A percentile compares a stretch with the other conserved stretches of the same genome.
phyloP scores from a whole-genome alignment of 2,329 filamentous ascomycete genomes.

The Hortaea werneckii region DNA sequence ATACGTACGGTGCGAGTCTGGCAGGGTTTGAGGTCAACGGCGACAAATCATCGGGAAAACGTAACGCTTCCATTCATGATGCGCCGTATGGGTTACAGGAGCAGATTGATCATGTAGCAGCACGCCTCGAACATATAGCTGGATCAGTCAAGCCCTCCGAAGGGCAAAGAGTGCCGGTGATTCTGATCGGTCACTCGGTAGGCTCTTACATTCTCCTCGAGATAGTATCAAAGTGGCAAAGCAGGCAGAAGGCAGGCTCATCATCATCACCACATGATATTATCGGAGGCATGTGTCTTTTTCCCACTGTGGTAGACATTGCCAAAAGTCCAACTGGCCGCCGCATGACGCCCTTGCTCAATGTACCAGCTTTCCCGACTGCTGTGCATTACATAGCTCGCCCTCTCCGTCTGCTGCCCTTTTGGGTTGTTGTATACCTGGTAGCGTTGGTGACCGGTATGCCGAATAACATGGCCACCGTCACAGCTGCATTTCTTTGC shows the following conservation, averaged over 20 bases:
- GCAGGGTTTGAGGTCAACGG: constrained; percentile 32
- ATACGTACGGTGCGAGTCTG: constrained; percentile 31
- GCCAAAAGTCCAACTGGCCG: constrained; percentile 33
- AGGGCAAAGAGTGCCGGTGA: constrained; percentile 20
- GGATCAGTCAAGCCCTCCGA: background rate
- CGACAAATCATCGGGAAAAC: background rate
- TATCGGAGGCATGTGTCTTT: constrained; percentile 30
- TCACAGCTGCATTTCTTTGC: constrained; percentile 42
- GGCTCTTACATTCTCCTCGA: constrained; percentile 39
- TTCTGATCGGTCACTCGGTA: constrained; percentile 39
- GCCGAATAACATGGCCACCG: constrained; percentile 33
- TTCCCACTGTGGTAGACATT: constrained; percentile 40
- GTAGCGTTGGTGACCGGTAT: constrained; percentile 35
- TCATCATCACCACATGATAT: constrained; percentile 10
- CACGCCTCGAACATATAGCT: background rate
- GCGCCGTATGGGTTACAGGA: constrained; percentile 28
- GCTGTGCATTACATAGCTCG: constrained; percentile 27
- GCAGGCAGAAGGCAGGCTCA: background rate
- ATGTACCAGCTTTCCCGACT: constrained; percentile 27
- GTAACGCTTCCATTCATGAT: background rate
- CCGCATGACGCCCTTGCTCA: constrained; percentile 20
- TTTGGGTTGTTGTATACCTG: constrained; percentile 29
- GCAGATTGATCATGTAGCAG: constrained; percentile 33
- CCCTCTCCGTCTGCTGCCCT: constrained; percentile 34
- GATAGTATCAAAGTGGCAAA: constrained; percentile 13